Percentiles rank a stretch among this genome's conserved stretches.
Evolutionary conservation across 192 early-diverging fungal genomes (phyloP).

Genomic region (Lobosporangium transversale): DNA sequence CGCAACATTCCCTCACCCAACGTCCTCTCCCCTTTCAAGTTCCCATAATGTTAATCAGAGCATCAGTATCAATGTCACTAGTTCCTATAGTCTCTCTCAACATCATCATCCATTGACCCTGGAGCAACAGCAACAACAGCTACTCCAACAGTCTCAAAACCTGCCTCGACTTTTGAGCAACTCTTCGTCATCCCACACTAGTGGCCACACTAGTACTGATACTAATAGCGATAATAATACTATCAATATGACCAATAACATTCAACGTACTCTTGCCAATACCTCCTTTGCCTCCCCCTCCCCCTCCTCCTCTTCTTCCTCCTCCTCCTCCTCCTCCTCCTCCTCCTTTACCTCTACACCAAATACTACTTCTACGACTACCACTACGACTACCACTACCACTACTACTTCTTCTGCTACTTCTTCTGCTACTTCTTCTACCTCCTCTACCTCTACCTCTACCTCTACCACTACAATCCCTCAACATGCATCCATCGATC

Average conservation of each 20-base stretch:
- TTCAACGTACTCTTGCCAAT: too few relatives aligned
- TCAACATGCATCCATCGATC: conserved; percentile 4
- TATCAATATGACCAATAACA: background rate
- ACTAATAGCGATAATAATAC: background rate
- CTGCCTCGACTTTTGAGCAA: too few relatives aligned
- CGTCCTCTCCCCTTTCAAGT: conserved; percentile 23
- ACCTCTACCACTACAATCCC: background rate
- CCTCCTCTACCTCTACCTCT: background rate
- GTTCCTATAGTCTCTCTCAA: conserved; percentile 36
- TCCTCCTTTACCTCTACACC: background rate
- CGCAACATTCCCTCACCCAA: conserved; percentile 17
- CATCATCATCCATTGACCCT: conserved; percentile 25
- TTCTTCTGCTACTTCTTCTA: background rate
- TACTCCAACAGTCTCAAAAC: conserved; percentile 14
- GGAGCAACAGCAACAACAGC: conserved; percentile 15
- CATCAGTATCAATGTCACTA: conserved; percentile 42
- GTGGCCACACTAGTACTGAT: background rate
- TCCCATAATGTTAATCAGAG: conserved; percentile 45
- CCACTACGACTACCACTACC: background rate
- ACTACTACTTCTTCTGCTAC: too few relatives aligned
- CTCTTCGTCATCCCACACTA: background rate
- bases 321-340: background rate
- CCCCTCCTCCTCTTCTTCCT: too few relatives aligned
- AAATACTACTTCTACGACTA: background rate
- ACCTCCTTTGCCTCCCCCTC: too few relatives aligned